Base-by-base conservation (phyloP, 2,329 filamentous ascomycete genomes). In the Aspergillus viridinutans region DNA sequence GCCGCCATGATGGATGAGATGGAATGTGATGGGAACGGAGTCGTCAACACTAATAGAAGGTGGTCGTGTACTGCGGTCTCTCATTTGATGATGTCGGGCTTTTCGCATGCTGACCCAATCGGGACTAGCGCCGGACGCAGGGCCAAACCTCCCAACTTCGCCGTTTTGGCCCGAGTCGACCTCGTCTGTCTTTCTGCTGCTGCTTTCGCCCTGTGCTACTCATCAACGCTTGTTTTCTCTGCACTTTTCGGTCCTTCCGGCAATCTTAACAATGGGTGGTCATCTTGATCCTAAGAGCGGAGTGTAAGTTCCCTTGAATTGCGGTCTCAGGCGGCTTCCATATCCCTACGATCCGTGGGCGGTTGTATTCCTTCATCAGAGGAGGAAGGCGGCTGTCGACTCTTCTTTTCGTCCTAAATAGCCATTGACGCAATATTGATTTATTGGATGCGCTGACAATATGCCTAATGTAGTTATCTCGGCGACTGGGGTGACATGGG, bases 401-500 rank as follows among this genome's bases (percentile, higher is more conserved):
- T 7, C 32, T 21, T 47, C 20, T 23, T 26, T 25, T 14, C 21
- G 9, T 17, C 14, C 43, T 17, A 7, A 7, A 47, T 47, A 23
- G 21, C 43, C 21, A 25, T 25, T 23, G 21, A 20, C 12, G n/a
- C 21, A 26, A 23, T 10, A 14, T 47, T 25, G 21, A 14, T 25
- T 47, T 23, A 23, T 35, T 26, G 21, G 40, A 55, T 50, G 52
- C 49, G 58, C 69, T 74, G 59, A 76, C 63, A 47, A 28, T 53
- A 42, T 49, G 52, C 26, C 54, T 59, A 59, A 21, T 61, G 64
- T 67, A 92, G 90, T 74, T 92, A 81, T 76, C 78, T 92, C 58
- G 90, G 90, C 67, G 77, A 78, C 75, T 93, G 89, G 88, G 90
- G 90, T 70, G 78, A 80, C 69, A 78, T 92, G 64, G 89, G 89